Evolutionary conservation across 2,329 filamentous ascomycete species (phyloP), one percentile per base, ranked within the genome.

Genomic region (Stagonosporopsis vannaccii): DNA sequence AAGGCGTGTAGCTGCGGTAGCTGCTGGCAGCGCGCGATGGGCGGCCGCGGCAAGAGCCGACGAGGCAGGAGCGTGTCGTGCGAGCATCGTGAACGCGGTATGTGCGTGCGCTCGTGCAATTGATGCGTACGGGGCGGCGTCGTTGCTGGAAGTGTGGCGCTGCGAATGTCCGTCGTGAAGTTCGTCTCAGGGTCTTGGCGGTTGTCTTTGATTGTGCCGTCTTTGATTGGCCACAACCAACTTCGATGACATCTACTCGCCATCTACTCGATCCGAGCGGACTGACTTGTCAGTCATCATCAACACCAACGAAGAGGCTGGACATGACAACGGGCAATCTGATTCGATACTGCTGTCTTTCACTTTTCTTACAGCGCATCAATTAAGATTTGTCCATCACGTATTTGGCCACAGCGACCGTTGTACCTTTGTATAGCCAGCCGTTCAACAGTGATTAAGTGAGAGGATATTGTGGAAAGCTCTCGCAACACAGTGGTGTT

Each of bases 1-100:
- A 61, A 75, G 69, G 60, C 75, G 75, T 57, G 75, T 70, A 50
- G 71, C 70, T 62, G 74, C 69, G 48, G 71, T 62, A 52, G 74
- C 71, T 53, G 74, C 72, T 46, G 78, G 78, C 42, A 78, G 71
- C 56, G 75, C 69, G 63, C 76, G 76, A 65, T 77, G 75, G 57
- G 77, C 72, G 61, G 75, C 72, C 56, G 72, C 71, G 60, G 66
- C 72, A 60, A 80, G 70, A 56, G 77, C 70, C 63, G 77, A 73
- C 41, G 75, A 61, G 42, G 74, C 62, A 40, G 76, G 75, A 37
- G 72, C 71, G 55, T 78, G 76, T 63, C 77, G 70, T 62, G 76
- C 68, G 63, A 79, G 72, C 75, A 80, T 80, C 57, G 44, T 75
- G 66, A 58, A 59, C 67, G 65, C 66, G 56, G 56, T 55, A 17